Conservation (phyloP, 306 rosid species). For the Medicago truncatula region DNA sequence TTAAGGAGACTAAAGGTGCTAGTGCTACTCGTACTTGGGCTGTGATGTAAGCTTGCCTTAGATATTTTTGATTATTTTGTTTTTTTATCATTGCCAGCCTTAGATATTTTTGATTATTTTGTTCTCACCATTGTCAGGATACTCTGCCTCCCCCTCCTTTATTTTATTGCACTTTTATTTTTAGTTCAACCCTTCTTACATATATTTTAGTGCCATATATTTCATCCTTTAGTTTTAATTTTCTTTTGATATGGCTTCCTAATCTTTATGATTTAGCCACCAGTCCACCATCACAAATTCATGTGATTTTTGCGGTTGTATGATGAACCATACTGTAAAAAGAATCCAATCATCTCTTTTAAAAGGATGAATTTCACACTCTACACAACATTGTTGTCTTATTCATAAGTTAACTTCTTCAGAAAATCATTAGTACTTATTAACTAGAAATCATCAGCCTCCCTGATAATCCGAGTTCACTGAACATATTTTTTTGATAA, state of each 20-base stretch:
- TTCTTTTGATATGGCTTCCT: not conserved
- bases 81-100: no score
- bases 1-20: not conserved
- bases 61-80: not conserved
- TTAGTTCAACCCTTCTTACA: not conserved
- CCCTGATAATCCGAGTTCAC: not conserved
- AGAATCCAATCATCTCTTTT: not conserved
- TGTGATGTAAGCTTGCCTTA: slow-evolving; percentile 6
- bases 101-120: not conserved
- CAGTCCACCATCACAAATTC: not conserved
- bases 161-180: not conserved
- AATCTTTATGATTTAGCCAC: not conserved
- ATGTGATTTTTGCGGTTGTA: not conserved
- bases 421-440: not conserved
- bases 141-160: not conserved
- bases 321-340: not conserved
- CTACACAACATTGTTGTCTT: not conserved
- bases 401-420: not conserved
- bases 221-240: not conserved
- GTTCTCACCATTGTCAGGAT: not conserved
- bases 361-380: not conserved
- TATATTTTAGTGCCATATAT: not conserved
- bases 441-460: not conserved
- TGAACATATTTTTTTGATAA: not conserved
- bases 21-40: not conserved